Percentiles rank a stretch among this genome's conserved stretches.
phyloP scores from a whole-genome alignment of 106 monocot genomes.

The Platanthera guangdongensis region DNA sequence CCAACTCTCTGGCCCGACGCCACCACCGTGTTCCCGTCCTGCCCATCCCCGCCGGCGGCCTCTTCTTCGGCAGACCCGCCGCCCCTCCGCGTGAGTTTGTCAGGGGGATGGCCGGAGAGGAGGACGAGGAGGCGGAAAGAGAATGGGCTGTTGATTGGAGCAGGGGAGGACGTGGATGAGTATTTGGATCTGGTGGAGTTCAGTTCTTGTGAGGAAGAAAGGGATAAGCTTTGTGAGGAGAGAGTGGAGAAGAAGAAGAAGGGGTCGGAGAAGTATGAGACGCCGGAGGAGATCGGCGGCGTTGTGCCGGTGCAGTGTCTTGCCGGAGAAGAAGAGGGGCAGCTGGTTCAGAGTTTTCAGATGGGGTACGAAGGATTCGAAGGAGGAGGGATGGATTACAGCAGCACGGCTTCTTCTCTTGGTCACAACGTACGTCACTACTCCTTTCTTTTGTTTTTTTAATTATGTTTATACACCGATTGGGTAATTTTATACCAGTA shows the following conservation, averaged over 20 bases:
- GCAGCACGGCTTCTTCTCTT: neutral
- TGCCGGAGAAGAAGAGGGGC: neutral
- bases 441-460: no score
- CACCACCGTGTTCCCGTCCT: slow-evolving; percentile 34
- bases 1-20: slow-evolving; percentile 31
- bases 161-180: slow-evolving; percentile 23
- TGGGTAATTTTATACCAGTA: no score
- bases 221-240: neutral
- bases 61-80: neutral
- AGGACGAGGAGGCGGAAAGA: neutral
- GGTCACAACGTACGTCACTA: neutral
- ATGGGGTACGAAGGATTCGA: neutral
- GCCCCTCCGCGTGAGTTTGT: slow-evolving; percentile 10
- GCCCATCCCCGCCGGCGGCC: slow-evolving; percentile 6
- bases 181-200: slow-evolving; percentile 13
- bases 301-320: no score
- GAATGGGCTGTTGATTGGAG: slow-evolving; percentile 8
- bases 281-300: no score
- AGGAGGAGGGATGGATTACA: neutral
- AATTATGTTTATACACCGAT: neutral
- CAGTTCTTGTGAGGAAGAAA: neutral
- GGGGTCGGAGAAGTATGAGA: neutral
- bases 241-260: neutral
- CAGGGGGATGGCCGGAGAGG: neutral
- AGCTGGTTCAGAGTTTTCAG: neutral